Percentiles rank a stretch among this genome's conserved stretches.
Evolutionary conservation across 139 green algal genomes (phyloP).

Genomic region (Mychonastes homosphaera): DNA sequence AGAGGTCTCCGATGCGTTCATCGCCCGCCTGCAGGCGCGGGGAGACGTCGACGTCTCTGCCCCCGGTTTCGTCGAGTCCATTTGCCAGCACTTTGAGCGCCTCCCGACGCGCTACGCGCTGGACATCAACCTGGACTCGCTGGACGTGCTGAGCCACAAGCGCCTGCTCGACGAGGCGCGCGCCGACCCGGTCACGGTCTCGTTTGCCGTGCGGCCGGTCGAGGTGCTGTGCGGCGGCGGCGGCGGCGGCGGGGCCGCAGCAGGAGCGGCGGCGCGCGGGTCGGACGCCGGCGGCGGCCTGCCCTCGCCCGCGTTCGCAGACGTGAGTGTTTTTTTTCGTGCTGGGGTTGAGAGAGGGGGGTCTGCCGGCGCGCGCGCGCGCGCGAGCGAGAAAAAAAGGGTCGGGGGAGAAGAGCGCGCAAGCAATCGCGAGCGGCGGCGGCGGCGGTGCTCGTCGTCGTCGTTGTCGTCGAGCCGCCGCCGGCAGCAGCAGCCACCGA

Average conservation of each 20-base stretch:
- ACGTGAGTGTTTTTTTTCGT: conserved; percentile 5
- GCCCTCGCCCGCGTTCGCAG: conserved; percentile 15
- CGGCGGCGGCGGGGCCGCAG: too few species aligned
- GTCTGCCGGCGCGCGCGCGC: too few species aligned
- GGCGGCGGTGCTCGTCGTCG: too few species aligned
- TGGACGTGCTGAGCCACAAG: conserved; percentile 90
- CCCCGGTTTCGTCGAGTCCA: conserved; percentile 44
- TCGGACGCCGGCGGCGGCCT: conserved; percentile 10
- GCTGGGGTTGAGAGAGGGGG: too few species aligned
- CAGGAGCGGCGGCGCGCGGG: neutral
- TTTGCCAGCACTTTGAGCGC: conserved; percentile 68
- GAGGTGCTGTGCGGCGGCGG: too few species aligned
- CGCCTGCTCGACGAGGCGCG: conserved; percentile 76
- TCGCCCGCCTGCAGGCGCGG: conserved; percentile 42
- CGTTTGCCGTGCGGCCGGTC: conserved; percentile 75
- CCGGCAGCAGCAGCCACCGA: too few species aligned
- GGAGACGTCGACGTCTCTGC: conserved; percentile 51
- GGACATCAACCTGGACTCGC: conserved; percentile 78
- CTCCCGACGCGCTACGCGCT: conserved; percentile 77
- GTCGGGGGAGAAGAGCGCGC: too few species aligned
- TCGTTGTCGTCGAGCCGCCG: too few species aligned
- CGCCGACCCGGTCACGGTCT: conserved; percentile 60
- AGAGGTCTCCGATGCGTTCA: conserved; percentile 54
- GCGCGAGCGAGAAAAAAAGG: too few species aligned
- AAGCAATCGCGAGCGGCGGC: too few species aligned